phyloP scores from a whole-genome alignment of 257 asterid genomes.

The Prunella vulgaris region DNA sequence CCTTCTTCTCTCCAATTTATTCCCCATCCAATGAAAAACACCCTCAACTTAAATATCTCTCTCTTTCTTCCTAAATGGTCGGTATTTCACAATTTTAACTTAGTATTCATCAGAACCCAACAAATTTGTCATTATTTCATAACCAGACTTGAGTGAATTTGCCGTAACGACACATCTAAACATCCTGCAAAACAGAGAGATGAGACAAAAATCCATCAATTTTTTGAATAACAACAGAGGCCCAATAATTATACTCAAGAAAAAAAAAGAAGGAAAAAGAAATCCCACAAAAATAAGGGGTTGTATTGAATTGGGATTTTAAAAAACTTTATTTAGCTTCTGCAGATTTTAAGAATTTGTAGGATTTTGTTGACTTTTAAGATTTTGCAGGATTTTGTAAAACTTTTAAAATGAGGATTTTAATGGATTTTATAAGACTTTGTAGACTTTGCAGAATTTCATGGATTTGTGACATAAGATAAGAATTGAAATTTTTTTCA shows the following conservation, averaged over 20 bases:
- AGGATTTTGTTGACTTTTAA: too few relatives aligned
- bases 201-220: slow-evolving; percentile 7
- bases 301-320: too few relatives aligned
- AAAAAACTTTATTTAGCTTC: too few relatives aligned
- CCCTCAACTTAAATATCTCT: slow-evolving; percentile 14
- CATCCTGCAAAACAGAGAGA: slow-evolving; percentile 22
- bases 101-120: slow-evolving; percentile 18
- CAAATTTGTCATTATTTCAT: slow-evolving; percentile 13
- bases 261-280: slow-evolving; percentile 15
- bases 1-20: slow-evolving; percentile 90
- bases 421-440: too few relatives aligned
- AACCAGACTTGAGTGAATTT: slow-evolving; percentile 17
- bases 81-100: slow-evolving; percentile 25
- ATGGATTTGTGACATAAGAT: too few relatives aligned
- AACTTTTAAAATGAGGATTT: too few relatives aligned
- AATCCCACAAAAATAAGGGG: slow-evolving; percentile 12
- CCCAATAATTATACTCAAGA: slow-evolving; percentile 21
- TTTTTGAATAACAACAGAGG: slow-evolving; percentile 9
- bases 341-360: too few relatives aligned
- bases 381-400: too few relatives aligned
- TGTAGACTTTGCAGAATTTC: too few relatives aligned
- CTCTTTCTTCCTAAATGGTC: not conserved
- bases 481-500: too few relatives aligned
- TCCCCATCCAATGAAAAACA: slow-evolving; percentile 58
- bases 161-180: slow-evolving; percentile 15